phyloP scores from a whole-genome alignment of 257 asterid genomes.

The Scutellaria barbata region DNA sequence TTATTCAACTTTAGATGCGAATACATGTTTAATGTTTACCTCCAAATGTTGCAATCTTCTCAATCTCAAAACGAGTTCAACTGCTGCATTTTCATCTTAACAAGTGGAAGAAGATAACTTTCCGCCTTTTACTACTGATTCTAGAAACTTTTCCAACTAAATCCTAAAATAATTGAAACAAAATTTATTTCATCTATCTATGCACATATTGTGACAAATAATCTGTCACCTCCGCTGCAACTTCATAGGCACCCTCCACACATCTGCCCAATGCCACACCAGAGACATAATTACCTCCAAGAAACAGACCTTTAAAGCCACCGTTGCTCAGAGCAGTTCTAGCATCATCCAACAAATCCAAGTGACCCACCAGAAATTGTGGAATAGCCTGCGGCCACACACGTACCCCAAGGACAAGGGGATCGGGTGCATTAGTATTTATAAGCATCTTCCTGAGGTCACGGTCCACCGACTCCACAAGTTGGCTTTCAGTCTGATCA shows the following conservation, averaged over 20 bases:
- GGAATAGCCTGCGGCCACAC: constrained; percentile 98
- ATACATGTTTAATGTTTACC: background rate
- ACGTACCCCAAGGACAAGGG: constrained; percentile 72
- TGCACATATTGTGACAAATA: constrained; percentile 59
- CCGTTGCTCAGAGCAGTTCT: constrained; percentile 59
- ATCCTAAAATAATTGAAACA: constrained; percentile 26
- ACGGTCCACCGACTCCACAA: constrained; percentile 91
- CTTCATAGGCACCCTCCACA: constrained; percentile 88
- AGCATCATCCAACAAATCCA: constrained; percentile 70
- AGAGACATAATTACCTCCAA: constrained; percentile 86
- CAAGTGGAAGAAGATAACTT: background rate
- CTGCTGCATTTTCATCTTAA: constrained; percentile 6
- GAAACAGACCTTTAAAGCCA: constrained; percentile 74
- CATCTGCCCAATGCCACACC: constrained; percentile 98
- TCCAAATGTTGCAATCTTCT: constrained; percentile 6
- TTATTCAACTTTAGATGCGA: constrained; percentile 20
- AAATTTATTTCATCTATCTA: constrained; percentile 47
- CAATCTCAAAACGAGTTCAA: background rate
- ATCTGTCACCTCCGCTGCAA: constrained; percentile 71
- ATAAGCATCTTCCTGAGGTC: constrained; percentile 96
- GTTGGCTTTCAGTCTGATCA: constrained; percentile 73
- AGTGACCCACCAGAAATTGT: constrained; percentile 86
- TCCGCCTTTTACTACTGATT: constrained; percentile 8
- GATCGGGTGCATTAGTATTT: constrained; percentile 66
- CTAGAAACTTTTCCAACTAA: constrained; percentile 24